These are phyloP conservation scores for Elsinoe perseae DNA, from an alignment of 2,329 filamentous ascomycete genomes.

Conservation along the genomic window DNA sequence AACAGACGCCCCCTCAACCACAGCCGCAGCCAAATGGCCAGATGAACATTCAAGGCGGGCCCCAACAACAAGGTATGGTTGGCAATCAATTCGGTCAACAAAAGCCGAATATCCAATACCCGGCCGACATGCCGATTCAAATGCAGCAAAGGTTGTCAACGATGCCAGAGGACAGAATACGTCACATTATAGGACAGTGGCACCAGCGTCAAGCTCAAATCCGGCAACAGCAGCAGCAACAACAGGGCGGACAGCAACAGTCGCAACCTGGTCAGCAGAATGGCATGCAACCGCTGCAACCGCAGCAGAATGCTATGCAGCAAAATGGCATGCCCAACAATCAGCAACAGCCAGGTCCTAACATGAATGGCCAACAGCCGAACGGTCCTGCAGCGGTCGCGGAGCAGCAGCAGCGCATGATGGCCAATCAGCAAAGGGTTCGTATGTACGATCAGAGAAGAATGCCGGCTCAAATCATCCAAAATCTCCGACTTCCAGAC, in stretches of 20 bases:
- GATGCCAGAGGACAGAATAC: conserved; percentile 12
- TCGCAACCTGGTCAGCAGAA: conserved; percentile 19
- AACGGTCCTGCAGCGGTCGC: conserved; percentile 17
- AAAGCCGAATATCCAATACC: conserved; percentile 14
- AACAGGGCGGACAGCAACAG: conserved; percentile 29
- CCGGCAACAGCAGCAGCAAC: conserved; percentile 27
- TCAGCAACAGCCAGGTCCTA: conserved; percentile 13
- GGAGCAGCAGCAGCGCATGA: conserved; percentile 16
- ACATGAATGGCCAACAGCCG: conserved; percentile 14
- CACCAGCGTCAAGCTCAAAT: conserved; percentile 16
- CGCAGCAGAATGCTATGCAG: conserved; percentile 14
- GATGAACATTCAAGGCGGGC: conserved; percentile 11
- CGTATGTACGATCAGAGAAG: conserved; percentile 9
- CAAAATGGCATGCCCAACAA: conserved; percentile 19
- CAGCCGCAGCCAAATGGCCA: conserved; percentile 20
- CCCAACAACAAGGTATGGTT: conserved; percentile 16
- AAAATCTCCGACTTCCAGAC: conserved; percentile 34
- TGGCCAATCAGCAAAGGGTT: conserved; percentile 17
- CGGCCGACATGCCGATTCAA: conserved; percentile 14
- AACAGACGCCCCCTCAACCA: conserved; percentile 22
- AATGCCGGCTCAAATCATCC: conserved; percentile 4
- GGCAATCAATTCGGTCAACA: conserved; percentile 14
- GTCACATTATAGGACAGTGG: conserved; percentile 5
- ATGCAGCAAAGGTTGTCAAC: conserved; percentile 13
- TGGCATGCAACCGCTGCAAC: conserved; percentile 1